Conservation (phyloP, 2,329 filamentous ascomycete species). For the Coniella lustricola region DNA sequence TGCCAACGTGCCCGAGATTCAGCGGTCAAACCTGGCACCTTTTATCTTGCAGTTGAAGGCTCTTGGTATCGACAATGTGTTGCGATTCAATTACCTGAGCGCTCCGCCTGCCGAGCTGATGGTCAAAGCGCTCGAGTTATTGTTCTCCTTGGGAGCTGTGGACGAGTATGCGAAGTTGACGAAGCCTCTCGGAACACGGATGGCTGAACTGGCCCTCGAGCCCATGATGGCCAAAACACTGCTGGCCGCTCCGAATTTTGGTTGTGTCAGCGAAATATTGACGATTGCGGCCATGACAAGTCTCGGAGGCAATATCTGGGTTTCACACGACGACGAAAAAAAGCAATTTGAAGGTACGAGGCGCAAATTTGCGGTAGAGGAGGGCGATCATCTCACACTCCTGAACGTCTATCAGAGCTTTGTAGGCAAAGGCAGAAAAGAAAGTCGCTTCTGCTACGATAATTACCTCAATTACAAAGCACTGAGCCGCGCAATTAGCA, state of each 20-base stretch:
- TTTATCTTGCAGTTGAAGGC: slow-evolving; percentile 89
- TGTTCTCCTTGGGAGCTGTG: slow-evolving; percentile 79
- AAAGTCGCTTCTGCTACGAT: slow-evolving; percentile 78
- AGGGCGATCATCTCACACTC: slow-evolving; percentile 89
- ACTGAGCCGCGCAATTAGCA: slow-evolving; percentile 74
- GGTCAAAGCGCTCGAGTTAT: slow-evolving; percentile 76
- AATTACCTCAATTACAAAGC: slow-evolving; percentile 83
- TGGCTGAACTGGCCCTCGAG: slow-evolving; percentile 87
- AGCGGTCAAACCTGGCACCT: slow-evolving; percentile 83
- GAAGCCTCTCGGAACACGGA: slow-evolving; percentile 74
- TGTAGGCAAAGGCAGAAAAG: slow-evolving; percentile 72
- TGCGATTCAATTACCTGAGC: slow-evolving; percentile 83
- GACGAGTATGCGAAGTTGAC: slow-evolving; percentile 89
- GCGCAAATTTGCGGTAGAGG: slow-evolving; percentile 80
- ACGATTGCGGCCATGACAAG: slow-evolving; percentile 93
- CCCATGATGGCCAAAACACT: slow-evolving; percentile 94
- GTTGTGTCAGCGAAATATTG: slow-evolving; percentile 77
- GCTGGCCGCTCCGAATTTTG: slow-evolving; percentile 66
- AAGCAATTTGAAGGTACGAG: slow-evolving; percentile 67
- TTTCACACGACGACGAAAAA: slow-evolving; percentile 70
- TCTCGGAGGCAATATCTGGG: slow-evolving; percentile 75
- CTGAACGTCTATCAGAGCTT: slow-evolving; percentile 93
- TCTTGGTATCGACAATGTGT: slow-evolving; percentile 88
- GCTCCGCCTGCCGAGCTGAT: slow-evolving; percentile 79
- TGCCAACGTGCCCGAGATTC: slow-evolving; percentile 79